Evolutionary conservation across 2,329 filamentous ascomycete genomes (phyloP).

Genomic region (Xylariaceae sp.): DNA sequence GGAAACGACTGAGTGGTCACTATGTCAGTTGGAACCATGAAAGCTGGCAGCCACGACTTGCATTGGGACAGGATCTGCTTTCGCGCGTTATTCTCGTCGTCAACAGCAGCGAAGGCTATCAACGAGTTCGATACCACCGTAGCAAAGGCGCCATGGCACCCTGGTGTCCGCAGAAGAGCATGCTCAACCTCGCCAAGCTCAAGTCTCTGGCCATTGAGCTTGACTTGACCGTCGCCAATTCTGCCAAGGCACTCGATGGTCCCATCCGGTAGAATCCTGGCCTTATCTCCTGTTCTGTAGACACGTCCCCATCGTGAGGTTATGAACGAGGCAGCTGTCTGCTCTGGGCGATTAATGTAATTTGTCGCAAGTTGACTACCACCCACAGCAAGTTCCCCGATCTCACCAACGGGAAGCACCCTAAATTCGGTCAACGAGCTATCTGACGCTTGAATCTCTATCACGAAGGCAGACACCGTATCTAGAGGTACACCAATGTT

Average conservation of each 20-base stretch:
- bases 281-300: slow-evolving; percentile 85
- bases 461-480: slow-evolving; percentile 74
- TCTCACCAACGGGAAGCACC: slow-evolving; percentile 60
- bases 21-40: slow-evolving; percentile 78
- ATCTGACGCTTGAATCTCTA: slow-evolving; percentile 41
- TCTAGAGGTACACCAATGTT: slow-evolving; percentile 76
- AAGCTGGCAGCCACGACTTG: slow-evolving; percentile 70
- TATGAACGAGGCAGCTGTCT: slow-evolving; percentile 70
- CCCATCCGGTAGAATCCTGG: slow-evolving; percentile 61
- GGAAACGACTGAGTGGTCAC: slow-evolving; percentile 62
- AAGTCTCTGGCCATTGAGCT: slow-evolving; percentile 77
- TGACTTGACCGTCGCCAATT: slow-evolving; percentile 76
- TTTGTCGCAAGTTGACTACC: slow-evolving; percentile 74
- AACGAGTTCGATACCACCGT: slow-evolving; percentile 64
- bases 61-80: slow-evolving; percentile 55
- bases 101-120: slow-evolving; percentile 68
- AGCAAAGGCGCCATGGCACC: slow-evolving; percentile 63
- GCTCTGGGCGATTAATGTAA: slow-evolving; percentile 76
- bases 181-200: slow-evolving; percentile 78
- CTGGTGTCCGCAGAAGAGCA: slow-evolving; percentile 55
- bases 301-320: slow-evolving; percentile 62
- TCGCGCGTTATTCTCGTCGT: slow-evolving; percentile 32
- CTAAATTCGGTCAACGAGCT: slow-evolving; percentile 31
- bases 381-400: slow-evolving; percentile 78
- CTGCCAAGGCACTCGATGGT: slow-evolving; percentile 80